A percentile compares a stretch with the other conserved stretches of the same genome.
Conservation (phyloP, 129 eudicot species). For the Saposhnikovia divaricata region DNA sequence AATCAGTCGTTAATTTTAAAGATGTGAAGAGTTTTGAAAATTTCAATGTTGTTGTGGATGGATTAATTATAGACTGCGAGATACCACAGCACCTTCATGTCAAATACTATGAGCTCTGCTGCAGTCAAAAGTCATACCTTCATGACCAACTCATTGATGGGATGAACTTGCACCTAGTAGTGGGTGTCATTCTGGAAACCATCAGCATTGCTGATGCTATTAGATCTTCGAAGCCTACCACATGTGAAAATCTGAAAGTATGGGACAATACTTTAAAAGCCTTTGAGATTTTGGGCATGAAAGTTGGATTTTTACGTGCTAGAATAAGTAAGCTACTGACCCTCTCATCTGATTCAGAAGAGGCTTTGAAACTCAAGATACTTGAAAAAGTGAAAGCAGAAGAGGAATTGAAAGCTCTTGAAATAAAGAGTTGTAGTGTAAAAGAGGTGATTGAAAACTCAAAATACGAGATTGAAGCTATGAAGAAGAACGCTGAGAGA, state of each 20-base stretch:
- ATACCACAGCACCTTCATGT: conserved; percentile 32
- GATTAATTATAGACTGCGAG: conserved; percentile 54
- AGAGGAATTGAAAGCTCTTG: conserved; percentile 30
- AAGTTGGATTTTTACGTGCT: conserved; percentile 44
- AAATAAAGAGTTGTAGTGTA: conserved; percentile 25
- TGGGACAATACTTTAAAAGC: conserved; percentile 59
- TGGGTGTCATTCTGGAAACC: conserved; percentile 54
- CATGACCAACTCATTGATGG: conserved; percentile 50
- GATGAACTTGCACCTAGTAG: conserved; percentile 45
- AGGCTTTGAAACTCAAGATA: conserved; percentile 22
- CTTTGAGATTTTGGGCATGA: conserved; percentile 65
- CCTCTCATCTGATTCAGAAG: conserved; percentile 23
- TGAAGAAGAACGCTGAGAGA: conserved; percentile 25
- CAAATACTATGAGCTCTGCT: conserved; percentile 64
- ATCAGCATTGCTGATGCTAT: conserved; percentile 62
- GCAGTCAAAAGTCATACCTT: conserved; percentile 48
- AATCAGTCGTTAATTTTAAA: conserved; percentile 32
- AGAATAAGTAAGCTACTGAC: conserved; percentile 31
- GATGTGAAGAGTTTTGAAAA: conserved; percentile 30
- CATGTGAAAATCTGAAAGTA: conserved; percentile 27
- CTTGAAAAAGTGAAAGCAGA: conserved; percentile 29
- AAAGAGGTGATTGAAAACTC: conserved; percentile 25
- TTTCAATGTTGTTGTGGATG: conserved; percentile 57
- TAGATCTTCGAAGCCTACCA: conserved; percentile 30
- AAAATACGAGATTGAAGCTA: conserved; percentile 34